Conservation (phyloP, 2,329 filamentous ascomycete genomes). For the Fusarium bulbicola region DNA sequence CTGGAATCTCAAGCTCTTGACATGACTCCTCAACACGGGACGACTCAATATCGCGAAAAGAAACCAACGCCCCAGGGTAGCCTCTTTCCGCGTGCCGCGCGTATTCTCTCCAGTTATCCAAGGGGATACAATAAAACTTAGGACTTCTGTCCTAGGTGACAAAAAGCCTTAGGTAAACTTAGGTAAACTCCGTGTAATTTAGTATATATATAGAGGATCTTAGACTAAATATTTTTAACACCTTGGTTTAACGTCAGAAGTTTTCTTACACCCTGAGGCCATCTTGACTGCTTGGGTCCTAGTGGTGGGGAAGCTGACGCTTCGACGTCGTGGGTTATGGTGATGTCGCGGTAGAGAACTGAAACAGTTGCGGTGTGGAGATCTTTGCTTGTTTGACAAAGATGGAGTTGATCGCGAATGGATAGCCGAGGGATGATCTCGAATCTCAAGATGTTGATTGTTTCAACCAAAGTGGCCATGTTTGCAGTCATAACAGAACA, state of each 20-base stretch:
- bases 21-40: neutral
- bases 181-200: no score
- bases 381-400: slow-evolving; percentile 7
- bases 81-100: neutral
- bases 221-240: no score
- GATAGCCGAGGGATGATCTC: slow-evolving; percentile 12
- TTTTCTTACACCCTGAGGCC: no score
- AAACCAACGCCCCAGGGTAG: neutral
- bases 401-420: slow-evolving; percentile 9
- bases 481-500: neutral
- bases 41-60: neutral
- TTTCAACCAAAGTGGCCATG: neutral
- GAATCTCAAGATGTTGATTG: slow-evolving; percentile 5
- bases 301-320: neutral
- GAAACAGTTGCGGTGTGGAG: slow-evolving; percentile 1
- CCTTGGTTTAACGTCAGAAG: no score
- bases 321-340: neutral
- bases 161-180: no score
- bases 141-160: no score
- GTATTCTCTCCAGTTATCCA: no score
- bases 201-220: no score
- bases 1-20: neutral
- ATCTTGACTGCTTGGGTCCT: no score
- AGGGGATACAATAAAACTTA: no score
- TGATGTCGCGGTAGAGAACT: neutral